Conservation (phyloP, 1,139 yeast species). For the Kodamaea sp. region DNA sequence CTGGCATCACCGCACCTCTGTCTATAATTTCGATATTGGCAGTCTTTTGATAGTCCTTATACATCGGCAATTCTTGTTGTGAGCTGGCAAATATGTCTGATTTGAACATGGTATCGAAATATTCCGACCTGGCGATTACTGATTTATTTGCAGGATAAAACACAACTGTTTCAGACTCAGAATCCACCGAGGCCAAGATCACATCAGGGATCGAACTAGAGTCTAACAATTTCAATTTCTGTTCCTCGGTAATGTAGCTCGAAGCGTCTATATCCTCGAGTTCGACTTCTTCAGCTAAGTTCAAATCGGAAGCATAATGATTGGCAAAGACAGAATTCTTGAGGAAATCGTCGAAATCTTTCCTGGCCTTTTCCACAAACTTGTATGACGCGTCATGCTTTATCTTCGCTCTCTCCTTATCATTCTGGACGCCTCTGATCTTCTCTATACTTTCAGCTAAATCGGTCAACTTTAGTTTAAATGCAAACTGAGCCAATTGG, state of each 20-base stretch:
- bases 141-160: slow-evolving; percentile 67
- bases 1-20: slow-evolving; percentile 20
- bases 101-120: slow-evolving; percentile 64
- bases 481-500: slow-evolving; percentile 34
- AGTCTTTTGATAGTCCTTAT: slow-evolving; percentile 8
- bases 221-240: slow-evolving; percentile 21
- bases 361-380: slow-evolving; percentile 50
- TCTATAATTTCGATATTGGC: slow-evolving; percentile 20
- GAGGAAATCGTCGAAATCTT: slow-evolving; percentile 45
- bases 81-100: slow-evolving; percentile 39
- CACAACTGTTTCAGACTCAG: slow-evolving; percentile 24
- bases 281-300: slow-evolving; percentile 24
- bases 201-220: slow-evolving; percentile 48
- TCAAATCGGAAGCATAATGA: slow-evolving; percentile 11
- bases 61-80: slow-evolving; percentile 21
- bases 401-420: slow-evolving; percentile 37
- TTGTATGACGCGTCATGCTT: slow-evolving; percentile 47
- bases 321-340: slow-evolving; percentile 35
- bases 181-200: slow-evolving; percentile 41
- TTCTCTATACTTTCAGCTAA: slow-evolving; percentile 33
- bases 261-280: slow-evolving; percentile 34
- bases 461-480: slow-evolving; percentile 34
- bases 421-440: slow-evolving; percentile 14
- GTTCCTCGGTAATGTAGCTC: slow-evolving; percentile 17
- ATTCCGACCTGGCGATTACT: slow-evolving; percentile 60